Evolutionary conservation across 169 alveolate species (phyloP).

Genomic region (Babesia bigemina): DNA sequence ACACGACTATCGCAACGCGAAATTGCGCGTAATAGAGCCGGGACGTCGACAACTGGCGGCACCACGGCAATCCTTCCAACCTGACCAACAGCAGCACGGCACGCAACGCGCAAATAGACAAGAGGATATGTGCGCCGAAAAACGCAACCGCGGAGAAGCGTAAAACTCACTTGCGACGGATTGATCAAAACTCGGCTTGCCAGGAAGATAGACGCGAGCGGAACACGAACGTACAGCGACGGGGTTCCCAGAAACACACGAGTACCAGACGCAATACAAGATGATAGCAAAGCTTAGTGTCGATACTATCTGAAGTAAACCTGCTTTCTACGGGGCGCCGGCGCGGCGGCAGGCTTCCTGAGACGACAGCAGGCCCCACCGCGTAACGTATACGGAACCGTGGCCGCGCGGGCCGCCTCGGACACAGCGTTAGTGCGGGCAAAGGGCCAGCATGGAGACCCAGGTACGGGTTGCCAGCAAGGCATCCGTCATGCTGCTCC

Average conservation of each 20-base stretch:
- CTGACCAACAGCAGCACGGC: too few relatives aligned
- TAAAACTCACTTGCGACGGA: neutral
- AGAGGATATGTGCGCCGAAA: neutral
- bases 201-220: neutral
- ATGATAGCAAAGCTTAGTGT: neutral
- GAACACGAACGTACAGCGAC: conserved; percentile 6
- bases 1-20: too few relatives aligned
- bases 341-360: neutral
- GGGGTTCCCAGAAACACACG: neutral
- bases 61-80: too few relatives aligned
- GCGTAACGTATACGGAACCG: neutral
- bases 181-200: neutral
- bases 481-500: neutral
- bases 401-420: neutral
- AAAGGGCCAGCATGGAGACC: too few relatives aligned
- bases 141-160: neutral
- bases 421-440: too few relatives aligned
- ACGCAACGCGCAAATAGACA: too few relatives aligned
- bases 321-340: neutral
- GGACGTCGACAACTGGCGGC: too few relatives aligned
- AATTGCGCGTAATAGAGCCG: too few relatives aligned
- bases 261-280: neutral
- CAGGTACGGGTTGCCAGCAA: too few relatives aligned
- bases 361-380: neutral
- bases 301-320: neutral